Evolutionary conservation across 495 filamentous ascomycete species (phyloP).

Genomic region (Talaromyces nanjingensis): DNA sequence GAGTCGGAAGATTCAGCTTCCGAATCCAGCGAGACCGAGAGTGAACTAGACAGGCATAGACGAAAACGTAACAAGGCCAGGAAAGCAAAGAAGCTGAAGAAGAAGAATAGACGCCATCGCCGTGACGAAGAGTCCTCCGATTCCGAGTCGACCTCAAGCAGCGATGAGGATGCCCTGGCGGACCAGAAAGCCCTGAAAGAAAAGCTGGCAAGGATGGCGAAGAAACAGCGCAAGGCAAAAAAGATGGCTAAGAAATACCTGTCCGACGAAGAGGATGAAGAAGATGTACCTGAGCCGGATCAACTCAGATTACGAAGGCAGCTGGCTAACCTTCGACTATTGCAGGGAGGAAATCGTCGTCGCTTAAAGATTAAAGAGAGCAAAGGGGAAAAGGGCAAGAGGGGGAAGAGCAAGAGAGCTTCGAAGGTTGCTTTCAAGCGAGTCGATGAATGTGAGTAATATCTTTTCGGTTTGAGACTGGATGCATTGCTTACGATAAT

Average conservation of each 20-base stretch:
- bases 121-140: constrained; percentile 30
- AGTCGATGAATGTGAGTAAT: constrained; percentile 61
- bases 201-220: constrained; percentile 23
- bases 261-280: constrained; percentile 21
- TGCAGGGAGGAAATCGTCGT: constrained; percentile 17
- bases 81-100: constrained; percentile 38
- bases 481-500: background rate
- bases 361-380: constrained; percentile 9
- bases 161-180: constrained; percentile 20
- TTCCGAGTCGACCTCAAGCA: constrained; percentile 23
- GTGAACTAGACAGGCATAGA: constrained; percentile 24
- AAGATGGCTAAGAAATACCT: constrained; percentile 29
- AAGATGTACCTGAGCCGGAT: constrained; percentile 14
- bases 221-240: constrained; percentile 43
- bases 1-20: constrained; percentile 21
- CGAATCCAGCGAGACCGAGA: constrained; percentile 28
- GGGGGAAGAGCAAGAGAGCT: constrained; percentile 40
- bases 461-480: background rate
- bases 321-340: constrained; percentile 16
- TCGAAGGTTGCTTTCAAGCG: constrained; percentile 76
- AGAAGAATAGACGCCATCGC: constrained; percentile 37
- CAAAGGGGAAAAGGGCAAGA: constrained; percentile 13
- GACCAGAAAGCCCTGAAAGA: constrained; percentile 35
- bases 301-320: constrained; percentile 17
- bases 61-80: constrained; percentile 39